phyloP scores from a whole-genome alignment of 2,329 filamentous ascomycete genomes.

The Epichloe scottii region DNA sequence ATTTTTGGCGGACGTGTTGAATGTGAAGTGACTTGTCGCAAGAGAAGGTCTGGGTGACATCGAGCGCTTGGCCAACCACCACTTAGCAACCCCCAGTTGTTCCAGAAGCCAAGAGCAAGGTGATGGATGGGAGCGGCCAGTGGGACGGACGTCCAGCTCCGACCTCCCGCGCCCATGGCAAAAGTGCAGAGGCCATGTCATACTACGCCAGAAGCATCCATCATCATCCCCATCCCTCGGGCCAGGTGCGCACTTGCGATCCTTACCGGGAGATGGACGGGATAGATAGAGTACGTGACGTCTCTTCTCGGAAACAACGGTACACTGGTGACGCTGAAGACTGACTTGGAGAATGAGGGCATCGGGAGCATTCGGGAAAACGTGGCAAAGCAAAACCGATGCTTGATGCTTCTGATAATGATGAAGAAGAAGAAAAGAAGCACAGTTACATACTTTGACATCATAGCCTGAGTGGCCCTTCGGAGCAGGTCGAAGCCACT shows the following conservation, averaged over 20 bases:
- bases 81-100: not conserved
- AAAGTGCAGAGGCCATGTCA: not conserved
- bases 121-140: not conserved
- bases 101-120: constrained; percentile 2
- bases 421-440: not conserved
- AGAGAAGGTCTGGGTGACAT: not conserved
- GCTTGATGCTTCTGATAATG: not conserved
- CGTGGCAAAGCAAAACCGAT: no score
- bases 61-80: not conserved
- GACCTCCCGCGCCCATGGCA: no score
- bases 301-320: not conserved
- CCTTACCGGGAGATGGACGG: not conserved
- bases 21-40: no score
- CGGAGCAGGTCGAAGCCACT: constrained; percentile 44
- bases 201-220: not conserved
- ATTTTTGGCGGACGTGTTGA: no score
- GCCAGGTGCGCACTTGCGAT: not conserved
- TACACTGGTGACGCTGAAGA: not conserved
- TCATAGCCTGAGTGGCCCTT: constrained; percentile 50
- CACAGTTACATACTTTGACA: constrained; percentile 42
- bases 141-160: not conserved
- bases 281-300: not conserved
- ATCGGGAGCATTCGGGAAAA: not conserved
- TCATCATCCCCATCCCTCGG: not conserved
- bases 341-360: not conserved